Evolutionary conservation across 2,329 filamentous ascomycete species (phyloP).

Genomic region (Calonectria naviculata): DNA sequence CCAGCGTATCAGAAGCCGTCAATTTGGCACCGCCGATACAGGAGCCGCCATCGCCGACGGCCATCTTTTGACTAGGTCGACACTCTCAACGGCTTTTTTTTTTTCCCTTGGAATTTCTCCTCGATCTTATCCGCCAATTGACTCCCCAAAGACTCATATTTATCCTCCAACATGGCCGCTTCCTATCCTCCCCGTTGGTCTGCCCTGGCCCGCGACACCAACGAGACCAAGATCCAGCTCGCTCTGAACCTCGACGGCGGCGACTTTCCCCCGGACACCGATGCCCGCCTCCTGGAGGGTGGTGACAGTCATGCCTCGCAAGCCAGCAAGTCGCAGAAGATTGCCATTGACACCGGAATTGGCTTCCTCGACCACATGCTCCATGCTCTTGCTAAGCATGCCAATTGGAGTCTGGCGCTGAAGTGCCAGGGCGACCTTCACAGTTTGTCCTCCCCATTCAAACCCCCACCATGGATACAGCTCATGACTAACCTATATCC

Average conservation of each 20-base stretch:
- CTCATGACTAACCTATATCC: conserved; percentile 7
- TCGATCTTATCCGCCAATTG: conserved; percentile 21
- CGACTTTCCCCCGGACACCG: conserved; percentile 73
- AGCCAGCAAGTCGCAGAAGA: conserved; percentile 84
- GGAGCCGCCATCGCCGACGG: conserved; percentile 32
- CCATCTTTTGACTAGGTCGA: conserved; percentile 1
- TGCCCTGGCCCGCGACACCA: conserved; percentile 87
- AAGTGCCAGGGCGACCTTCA: conserved; percentile 89
- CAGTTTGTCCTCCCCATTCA: conserved; percentile 66
- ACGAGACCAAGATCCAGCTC: conserved; percentile 97
- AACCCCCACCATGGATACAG: background rate
- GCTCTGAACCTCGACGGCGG: conserved; percentile 95
- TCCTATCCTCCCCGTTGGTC: conserved; percentile 70
- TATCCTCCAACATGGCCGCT: conserved; percentile 36
- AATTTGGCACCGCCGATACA: conserved; percentile 45
- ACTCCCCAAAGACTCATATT: background rate
- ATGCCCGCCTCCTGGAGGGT: conserved; percentile 62
- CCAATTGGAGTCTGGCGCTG: conserved; percentile 90
- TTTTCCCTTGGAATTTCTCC: background rate
- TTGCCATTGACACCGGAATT: conserved; percentile 91
- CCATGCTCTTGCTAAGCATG: conserved; percentile 95
- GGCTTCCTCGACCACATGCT: conserved; percentile 99
- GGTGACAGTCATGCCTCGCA: conserved; percentile 83
- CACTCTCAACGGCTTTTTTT: conserved; percentile 13
- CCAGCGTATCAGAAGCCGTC: conserved; percentile 38